Evolutionary conservation across 352 stramenopile genomes (phyloP), one percentile per base, ranked within the genome.

Genomic region (Globisporangium nagaii): DNA sequence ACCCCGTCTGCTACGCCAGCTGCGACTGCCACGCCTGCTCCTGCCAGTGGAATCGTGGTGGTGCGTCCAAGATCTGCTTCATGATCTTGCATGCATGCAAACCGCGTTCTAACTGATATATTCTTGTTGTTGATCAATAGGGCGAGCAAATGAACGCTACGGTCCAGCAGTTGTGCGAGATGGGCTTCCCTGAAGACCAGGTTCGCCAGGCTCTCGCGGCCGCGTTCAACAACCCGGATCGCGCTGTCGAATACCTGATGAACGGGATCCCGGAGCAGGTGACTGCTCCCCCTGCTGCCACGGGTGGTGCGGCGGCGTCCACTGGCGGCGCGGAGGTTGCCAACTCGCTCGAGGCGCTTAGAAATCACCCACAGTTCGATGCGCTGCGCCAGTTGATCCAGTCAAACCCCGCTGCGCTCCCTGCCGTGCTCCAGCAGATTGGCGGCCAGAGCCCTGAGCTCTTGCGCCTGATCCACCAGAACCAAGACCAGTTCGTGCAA

Each of bases 181-280:
- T 95, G 86, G 86, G 86, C 8, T 95, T 95, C 58, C 85, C 85
- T 2, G 81, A 95, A 54, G 84, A 94, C 49, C 81, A 96, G 52
- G 82, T 89, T 24, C 80, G 79, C 31, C 71, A 66, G 22, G 86
- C 86, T 1, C 62, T 96, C 27, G 71, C 79, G 37, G 86, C 86
- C 2, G 87, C 87, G 7, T 96, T 92, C 58, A 90, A 91, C 71
- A 93, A 96, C 76, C 58, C 79, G 3, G 79, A 94, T 39, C 84
- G 87, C 22, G 87, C 86, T 0, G 83, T 95, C 28, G 82, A 96
- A 62, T 96, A 96, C 58, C 52, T 96, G 54, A 94, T 95, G 84
- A 93, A 86, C 35, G 79, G 84, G 30, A 93, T 95, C 43, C 83
- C 86, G 19, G 71, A 89, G 35, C 71, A 81, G 28, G 60, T 65